Conservation (phyloP, 139 green algal species). For the Tetratostichococcus sp. region DNA sequence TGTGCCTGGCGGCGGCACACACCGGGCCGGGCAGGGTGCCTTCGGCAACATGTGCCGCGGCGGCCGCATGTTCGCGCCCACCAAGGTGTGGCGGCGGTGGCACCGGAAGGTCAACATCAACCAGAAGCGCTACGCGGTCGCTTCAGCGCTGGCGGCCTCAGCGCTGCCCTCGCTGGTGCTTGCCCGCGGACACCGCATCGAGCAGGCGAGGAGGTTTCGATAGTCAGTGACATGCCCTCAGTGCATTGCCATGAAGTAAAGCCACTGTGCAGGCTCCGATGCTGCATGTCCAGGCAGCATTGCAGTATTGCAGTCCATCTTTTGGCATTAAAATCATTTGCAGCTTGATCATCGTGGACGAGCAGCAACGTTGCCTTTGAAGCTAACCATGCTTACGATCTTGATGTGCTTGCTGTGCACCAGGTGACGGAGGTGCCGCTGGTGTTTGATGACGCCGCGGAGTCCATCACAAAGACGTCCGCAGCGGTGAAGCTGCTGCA, state of each 20-base stretch:
- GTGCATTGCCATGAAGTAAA: too few relatives aligned
- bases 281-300: too few relatives aligned
- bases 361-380: too few relatives aligned
- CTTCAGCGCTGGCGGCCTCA: slow-evolving; percentile 90
- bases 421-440: slow-evolving; percentile 94
- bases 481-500: slow-evolving; percentile 84
- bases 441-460: slow-evolving; percentile 80
- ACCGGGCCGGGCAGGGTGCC: slow-evolving; percentile 95
- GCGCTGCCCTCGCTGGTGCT: slow-evolving; percentile 93
- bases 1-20: slow-evolving; percentile 93
- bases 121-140: slow-evolving; percentile 95
- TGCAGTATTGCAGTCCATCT: background rate
- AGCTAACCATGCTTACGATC: too few relatives aligned
- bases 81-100: slow-evolving; percentile 95
- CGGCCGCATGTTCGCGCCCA: slow-evolving; percentile 97
- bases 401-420: too few relatives aligned
- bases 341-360: too few relatives aligned
- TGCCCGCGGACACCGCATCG: slow-evolving; percentile 92
- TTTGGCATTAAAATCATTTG: too few relatives aligned
- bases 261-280: too few relatives aligned
- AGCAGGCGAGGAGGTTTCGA: slow-evolving; percentile 38
- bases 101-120: slow-evolving; percentile 98
- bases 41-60: slow-evolving; percentile 99
- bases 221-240: background rate
- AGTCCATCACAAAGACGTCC: slow-evolving; percentile 86